Evolutionary conservation across 2,329 filamentous ascomycete species (phyloP).

Genomic region (Penicillium janthinellum): DNA sequence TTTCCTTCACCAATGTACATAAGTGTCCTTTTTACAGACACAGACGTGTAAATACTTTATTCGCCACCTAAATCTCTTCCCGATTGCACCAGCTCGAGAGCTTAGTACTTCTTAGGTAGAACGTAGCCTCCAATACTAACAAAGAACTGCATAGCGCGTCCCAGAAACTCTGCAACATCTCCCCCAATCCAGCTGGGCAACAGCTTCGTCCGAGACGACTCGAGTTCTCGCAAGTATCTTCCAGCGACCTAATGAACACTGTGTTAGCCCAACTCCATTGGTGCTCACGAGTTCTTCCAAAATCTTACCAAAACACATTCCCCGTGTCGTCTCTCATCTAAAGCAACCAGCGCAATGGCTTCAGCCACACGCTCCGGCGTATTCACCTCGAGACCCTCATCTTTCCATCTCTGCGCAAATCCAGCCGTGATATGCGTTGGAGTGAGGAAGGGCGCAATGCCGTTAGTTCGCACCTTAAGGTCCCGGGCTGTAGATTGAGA

Average conservation of each 20-base stretch:
- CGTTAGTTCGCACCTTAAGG: constrained; percentile 47
- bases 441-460: constrained; percentile 52
- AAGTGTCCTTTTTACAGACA: neutral
- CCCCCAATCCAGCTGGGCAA: constrained; percentile 23
- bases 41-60: neutral
- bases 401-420: constrained; percentile 42
- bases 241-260: constrained; percentile 21
- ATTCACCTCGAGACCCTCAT: constrained; percentile 46
- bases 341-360: constrained; percentile 43
- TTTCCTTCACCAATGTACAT: neutral
- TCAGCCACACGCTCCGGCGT: constrained; percentile 46
- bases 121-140: constrained; percentile 29
- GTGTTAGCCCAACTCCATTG: neutral
- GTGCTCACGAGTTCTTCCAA: neutral
- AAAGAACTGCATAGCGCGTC: constrained; percentile 24
- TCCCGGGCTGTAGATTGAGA: constrained; percentile 39
- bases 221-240: constrained; percentile 25
- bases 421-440: constrained; percentile 46
- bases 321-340: constrained; percentile 34
- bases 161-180: constrained; percentile 25
- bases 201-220: constrained; percentile 13
- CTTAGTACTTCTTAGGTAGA: constrained; percentile 14
- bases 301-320: constrained; percentile 27
- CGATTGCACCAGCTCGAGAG: neutral
- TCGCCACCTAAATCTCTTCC: neutral